Evolutionary conservation across 495 filamentous ascomycete species (phyloP).

Genomic region (Xylaria palmicola): DNA sequence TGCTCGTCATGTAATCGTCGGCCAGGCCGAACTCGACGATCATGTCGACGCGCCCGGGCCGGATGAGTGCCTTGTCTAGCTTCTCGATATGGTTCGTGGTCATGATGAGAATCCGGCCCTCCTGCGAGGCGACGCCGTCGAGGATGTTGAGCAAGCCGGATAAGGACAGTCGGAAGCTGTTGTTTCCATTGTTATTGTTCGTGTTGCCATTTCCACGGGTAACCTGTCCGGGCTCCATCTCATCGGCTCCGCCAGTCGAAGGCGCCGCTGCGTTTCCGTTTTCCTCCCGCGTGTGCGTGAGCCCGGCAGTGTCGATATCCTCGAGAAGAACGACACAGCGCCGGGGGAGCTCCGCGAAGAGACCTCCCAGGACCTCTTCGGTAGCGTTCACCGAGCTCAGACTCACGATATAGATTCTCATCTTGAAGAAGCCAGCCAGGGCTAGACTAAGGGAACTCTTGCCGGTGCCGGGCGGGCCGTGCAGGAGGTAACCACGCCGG

Average conservation of each 20-base stretch:
- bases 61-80: constrained; percentile 72
- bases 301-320: constrained; percentile 69
- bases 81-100: constrained; percentile 79
- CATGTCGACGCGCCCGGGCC: constrained; percentile 77
- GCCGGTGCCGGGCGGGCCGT: constrained; percentile 84
- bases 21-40: constrained; percentile 63
- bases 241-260: background rate
- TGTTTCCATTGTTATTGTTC: constrained; percentile 8
- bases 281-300: constrained; percentile 59
- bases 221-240: constrained; percentile 31
- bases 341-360: constrained; percentile 68
- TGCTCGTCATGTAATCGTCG: constrained; percentile 41
- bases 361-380: constrained; percentile 66
- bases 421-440: constrained; percentile 67
- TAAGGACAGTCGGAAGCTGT: constrained; percentile 57
- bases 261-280: constrained; percentile 1
- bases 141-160: constrained; percentile 78
- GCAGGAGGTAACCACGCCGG: constrained; percentile 84
- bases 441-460: constrained; percentile 63
- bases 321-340: constrained; percentile 72
- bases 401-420: constrained; percentile 68
- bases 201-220: constrained; percentile 19
- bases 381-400: constrained; percentile 62
- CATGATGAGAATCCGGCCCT: constrained; percentile 81
- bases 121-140: constrained; percentile 74